Base-by-base conservation (phyloP, 148 eudicot species). In the Rhododendron vialii region DNA sequence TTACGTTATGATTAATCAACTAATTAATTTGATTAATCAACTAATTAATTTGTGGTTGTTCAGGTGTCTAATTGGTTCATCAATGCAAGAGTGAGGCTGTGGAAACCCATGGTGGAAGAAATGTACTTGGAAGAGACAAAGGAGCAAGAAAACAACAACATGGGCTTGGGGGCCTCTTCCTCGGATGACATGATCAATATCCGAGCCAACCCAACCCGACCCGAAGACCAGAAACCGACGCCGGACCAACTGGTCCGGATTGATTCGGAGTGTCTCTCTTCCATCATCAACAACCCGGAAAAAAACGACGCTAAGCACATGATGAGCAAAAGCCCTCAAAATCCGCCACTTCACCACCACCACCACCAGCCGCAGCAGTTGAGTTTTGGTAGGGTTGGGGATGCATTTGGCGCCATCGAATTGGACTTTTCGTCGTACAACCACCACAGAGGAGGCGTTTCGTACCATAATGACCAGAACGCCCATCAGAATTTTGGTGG, bases 31-130 rank as follows among this genome's bases (percentile, higher is more conserved):
- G 24, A n/a, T 4, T 14, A 53, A 24, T 18, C 4, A 33, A 43
- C 38, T 61, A 79, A 74, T 84, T 30, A 28, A 65, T 76, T 80
- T 41, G 24, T 65, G 26, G 7, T 81, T 71, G 61, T 86, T 82
- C 83, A 97, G 99, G 99, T 98, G 35, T 98, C 99, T 3, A 98
- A 98, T 87, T 98, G 99, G 99, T 98, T 98, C 84, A 98, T 98
- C 26, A 98, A 98, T 67, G 99, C 99, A 78, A 91, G 99, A 87
- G 99, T 98, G 69, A 93, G 99, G 88, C 93, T 98, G 63, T 98
- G 99, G 99, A 98, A 98, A 84, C 99, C 99, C 13, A 98, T 95
- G 99, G 98, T 98, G 84, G 99, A 98, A 83, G 98, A 98, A 82
- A 98, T 98, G 99, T 98, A 98, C 90, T 28, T 93, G 35, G 99